A percentile compares a stretch with the other conserved stretches of the same genome.
These are phyloP conservation scores for Salix brachista DNA, from an alignment of 345 rosid species.

Conservation along the genomic window DNA sequence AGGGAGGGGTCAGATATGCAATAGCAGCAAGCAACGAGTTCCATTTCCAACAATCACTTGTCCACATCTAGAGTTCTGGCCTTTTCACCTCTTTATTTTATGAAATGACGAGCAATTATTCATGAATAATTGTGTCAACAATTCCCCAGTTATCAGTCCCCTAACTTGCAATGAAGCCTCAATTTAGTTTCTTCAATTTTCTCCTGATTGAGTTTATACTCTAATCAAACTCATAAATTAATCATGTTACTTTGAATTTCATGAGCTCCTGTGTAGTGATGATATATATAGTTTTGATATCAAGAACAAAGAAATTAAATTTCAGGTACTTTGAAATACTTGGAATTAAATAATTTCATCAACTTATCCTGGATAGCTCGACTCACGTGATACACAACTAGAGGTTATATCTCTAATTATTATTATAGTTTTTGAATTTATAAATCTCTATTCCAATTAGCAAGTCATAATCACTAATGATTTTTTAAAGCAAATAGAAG, in stretches of 20 bases:
- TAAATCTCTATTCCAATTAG: not conserved
- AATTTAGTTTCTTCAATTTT: too few species aligned
- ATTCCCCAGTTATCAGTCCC: not conserved
- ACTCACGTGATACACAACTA: not conserved
- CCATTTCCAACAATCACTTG: conserved; percentile 4
- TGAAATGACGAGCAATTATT: too few species aligned
- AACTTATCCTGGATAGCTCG: not conserved
- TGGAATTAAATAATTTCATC: not conserved
- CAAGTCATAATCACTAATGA: not conserved
- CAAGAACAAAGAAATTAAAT: too few species aligned
- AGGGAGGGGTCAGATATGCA: not conserved
- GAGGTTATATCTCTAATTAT: not conserved
- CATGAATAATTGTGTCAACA: too few species aligned
- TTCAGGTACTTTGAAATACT: not conserved
- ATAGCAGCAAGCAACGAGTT: not conserved
- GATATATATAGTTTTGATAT: too few species aligned
- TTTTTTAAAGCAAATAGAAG: not conserved
- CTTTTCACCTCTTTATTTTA: not conserved
- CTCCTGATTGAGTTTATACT: too few species aligned
- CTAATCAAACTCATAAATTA: too few species aligned
- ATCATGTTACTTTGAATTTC: too few species aligned
- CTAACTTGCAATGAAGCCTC: not conserved
- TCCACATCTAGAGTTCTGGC: not conserved
- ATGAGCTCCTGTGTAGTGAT: too few species aligned
- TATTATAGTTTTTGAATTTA: too few species aligned